Evolutionary conservation across 2,329 filamentous ascomycete genomes (phyloP).

Genomic region (Sarocladium strictum): DNA sequence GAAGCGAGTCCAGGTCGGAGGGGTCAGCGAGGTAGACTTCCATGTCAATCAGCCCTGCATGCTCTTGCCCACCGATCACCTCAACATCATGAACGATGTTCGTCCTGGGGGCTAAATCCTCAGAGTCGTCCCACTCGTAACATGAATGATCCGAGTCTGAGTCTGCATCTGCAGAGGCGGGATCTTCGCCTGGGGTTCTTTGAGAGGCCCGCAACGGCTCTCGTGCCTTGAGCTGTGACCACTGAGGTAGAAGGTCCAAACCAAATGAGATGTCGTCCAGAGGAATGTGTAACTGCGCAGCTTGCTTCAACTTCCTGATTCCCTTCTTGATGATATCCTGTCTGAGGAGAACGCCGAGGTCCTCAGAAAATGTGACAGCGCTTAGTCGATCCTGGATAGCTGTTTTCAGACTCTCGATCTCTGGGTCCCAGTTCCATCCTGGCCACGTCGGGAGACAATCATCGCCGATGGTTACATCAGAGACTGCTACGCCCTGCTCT

Average conservation of each 20-base stretch:
- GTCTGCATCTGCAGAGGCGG: not conserved
- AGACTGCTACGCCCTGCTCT: not conserved
- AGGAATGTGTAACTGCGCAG: not conserved
- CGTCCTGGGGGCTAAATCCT: not conserved
- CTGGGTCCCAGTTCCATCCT: constrained; percentile 4
- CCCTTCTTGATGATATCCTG: not conserved
- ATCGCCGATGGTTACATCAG: not conserved
- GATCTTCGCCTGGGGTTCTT: not conserved
- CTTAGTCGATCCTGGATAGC: not conserved
- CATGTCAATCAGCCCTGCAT: constrained; percentile 18
- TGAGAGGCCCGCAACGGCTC: constrained; percentile 8
- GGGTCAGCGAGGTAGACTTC: constrained; percentile 23
- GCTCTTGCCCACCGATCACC: constrained; percentile 13
- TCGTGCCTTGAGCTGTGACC: not conserved
- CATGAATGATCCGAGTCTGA: not conserved
- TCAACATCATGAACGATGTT: constrained; percentile 17
- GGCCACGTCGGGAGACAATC: constrained; percentile 22
- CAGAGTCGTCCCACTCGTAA: not conserved
- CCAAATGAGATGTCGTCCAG: not conserved
- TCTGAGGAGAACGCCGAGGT: not conserved
- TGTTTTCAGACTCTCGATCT: not conserved
- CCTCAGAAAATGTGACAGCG: not conserved
- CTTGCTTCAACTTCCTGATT: not conserved
- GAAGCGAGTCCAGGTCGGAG: constrained; percentile 19
- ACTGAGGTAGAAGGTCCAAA: not conserved